Percentiles rank a stretch among this genome's conserved stretches.
phyloP scores from a whole-genome alignment of 2,329 filamentous ascomycete genomes.

The Botrytis cinerea region DNA sequence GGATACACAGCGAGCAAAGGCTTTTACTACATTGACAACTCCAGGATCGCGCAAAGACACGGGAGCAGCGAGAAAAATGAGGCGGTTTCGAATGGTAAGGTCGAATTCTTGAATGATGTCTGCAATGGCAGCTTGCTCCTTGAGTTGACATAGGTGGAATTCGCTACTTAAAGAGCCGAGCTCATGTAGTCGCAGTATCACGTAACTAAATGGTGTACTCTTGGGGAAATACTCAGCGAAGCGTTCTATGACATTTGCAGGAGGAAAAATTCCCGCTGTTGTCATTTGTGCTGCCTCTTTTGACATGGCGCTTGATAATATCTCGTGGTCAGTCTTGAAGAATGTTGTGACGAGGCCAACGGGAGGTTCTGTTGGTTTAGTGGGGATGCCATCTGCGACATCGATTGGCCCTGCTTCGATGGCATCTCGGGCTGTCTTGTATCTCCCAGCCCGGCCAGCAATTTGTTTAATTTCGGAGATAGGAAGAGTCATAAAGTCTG shows the following conservation, averaged over 20 bases:
- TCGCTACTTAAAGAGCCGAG: conserved; percentile 59
- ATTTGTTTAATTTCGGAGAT: conserved; percentile 92
- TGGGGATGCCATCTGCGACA: neutral
- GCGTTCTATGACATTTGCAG: conserved; percentile 67
- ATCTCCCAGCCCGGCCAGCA: conserved; percentile 87
- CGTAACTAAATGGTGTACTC: conserved; percentile 78
- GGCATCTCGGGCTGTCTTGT: conserved; percentile 67
- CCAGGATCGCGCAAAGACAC: conserved; percentile 55
- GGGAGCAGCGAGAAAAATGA: conserved; percentile 74
- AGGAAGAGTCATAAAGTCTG: conserved; percentile 56
- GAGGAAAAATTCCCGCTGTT: conserved; percentile 74
- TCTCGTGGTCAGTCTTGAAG: conserved; percentile 65
- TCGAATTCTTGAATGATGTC: conserved; percentile 73
- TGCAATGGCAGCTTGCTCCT: conserved; percentile 63
- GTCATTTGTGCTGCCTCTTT: conserved; percentile 65
- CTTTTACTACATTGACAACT: conserved; percentile 55
- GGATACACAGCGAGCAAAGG: conserved; percentile 70
- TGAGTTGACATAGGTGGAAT: conserved; percentile 70
- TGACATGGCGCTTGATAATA: conserved; percentile 64
- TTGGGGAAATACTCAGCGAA: conserved; percentile 83
- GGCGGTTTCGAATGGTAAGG: conserved; percentile 71
- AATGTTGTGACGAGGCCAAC: conserved; percentile 79
- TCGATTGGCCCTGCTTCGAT: conserved; percentile 35
- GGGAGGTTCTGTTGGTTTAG: conserved; percentile 20
- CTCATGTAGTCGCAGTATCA: conserved; percentile 74